phyloP scores from a whole-genome alignment of 106 monocot genomes.

The Posidonia australis region DNA sequence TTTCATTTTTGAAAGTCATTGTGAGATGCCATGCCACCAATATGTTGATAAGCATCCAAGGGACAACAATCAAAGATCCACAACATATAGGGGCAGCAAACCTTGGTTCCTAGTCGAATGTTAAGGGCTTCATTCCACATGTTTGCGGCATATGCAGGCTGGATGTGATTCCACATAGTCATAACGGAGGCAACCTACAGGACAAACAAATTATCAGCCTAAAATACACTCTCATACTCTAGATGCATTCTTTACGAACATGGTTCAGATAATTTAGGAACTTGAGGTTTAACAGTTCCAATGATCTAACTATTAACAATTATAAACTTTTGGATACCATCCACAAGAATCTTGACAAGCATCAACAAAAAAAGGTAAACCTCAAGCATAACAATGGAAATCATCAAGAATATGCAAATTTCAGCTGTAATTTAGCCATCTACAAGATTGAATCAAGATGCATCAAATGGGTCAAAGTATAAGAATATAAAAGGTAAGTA shows the following conservation, averaged over 20 bases:
- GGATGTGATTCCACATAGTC: conserved; percentile 83
- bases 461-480: neutral
- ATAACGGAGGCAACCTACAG: conserved; percentile 88
- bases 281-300: no score
- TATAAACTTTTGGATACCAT: neutral
- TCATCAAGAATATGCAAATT: no score
- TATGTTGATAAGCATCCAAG: no score
- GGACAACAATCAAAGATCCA: no score
- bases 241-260: neutral
- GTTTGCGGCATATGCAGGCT: conserved; percentile 81
- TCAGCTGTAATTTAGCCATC: no score
- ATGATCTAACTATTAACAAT: no score
- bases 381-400: no score
- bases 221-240: neutral
- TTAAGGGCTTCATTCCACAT: conserved; percentile 98
- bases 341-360: neutral
- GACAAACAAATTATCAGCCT: neutral
- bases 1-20: neutral
- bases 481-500: neutral
- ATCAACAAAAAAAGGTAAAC: neutral
- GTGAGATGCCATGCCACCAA: no score
- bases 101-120: conserved; percentile 78
- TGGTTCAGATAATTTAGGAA: neutral
- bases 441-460: neutral
- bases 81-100: conserved; percentile 13